phyloP scores from a whole-genome alignment of 2,329 filamentous ascomycete species.

The Neofusicoccum laricinum region DNA sequence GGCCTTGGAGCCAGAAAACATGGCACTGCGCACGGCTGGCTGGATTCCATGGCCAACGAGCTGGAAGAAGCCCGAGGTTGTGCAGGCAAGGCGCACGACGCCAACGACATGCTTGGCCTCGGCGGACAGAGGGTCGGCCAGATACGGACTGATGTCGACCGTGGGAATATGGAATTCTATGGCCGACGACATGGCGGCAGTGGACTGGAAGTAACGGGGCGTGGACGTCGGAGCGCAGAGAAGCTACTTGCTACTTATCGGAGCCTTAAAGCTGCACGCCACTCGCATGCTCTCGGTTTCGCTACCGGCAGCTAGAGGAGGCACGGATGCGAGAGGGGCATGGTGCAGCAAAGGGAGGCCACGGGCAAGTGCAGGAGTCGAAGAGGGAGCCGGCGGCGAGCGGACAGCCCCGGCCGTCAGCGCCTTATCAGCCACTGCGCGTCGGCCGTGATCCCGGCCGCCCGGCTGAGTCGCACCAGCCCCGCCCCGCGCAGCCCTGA shows the following conservation, averaged over 20 bases:
- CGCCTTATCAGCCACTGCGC: neutral
- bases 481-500: neutral
- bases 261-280: neutral
- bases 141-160: neutral
- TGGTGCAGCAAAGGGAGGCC: neutral
- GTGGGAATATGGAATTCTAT: conserved; percentile 3
- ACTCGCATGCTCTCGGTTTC: neutral
- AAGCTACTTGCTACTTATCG: neutral
- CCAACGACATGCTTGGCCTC: neutral
- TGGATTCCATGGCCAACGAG: conserved; percentile 1
- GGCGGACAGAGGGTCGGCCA: neutral
- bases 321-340: too few relatives aligned
- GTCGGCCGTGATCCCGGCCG: neutral
- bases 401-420: conserved; percentile 4
- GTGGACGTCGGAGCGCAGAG: neutral
- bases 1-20: conserved; percentile 8
- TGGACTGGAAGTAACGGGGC: too few relatives aligned
- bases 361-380: neutral
- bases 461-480: neutral
- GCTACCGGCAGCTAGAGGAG: neutral
- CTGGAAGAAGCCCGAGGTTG: conserved; percentile 13
- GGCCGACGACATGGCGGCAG: neutral
- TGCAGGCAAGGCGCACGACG: neutral
- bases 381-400: too few relatives aligned
- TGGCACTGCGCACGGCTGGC: neutral